Conservation (phyloP, 257 asterid species). For the Primulina eburnea region DNA sequence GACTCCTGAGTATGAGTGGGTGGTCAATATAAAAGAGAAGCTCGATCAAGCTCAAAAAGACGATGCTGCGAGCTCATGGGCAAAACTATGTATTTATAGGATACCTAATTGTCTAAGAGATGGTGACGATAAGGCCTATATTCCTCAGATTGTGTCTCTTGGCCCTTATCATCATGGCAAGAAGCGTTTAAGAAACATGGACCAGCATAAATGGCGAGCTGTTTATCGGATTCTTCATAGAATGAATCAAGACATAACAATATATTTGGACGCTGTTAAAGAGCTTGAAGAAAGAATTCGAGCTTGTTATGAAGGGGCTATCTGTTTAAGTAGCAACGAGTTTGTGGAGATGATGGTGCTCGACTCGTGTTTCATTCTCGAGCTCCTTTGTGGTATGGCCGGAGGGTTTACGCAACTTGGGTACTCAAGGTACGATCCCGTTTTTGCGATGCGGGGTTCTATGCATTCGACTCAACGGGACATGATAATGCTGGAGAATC, state of each 20-base stretch:
- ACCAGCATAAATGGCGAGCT: slow-evolving; percentile 81
- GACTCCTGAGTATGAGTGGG: slow-evolving; percentile 59
- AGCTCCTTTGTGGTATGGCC: slow-evolving; percentile 68
- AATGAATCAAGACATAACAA: slow-evolving; percentile 43
- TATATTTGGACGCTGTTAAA: slow-evolving; percentile 48
- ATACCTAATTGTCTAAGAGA: slow-evolving; percentile 64
- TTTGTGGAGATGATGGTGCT: slow-evolving; percentile 82
- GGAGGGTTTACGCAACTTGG: slow-evolving; percentile 60
- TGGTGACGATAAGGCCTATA: slow-evolving; percentile 66
- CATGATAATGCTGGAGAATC: slow-evolving; percentile 95
- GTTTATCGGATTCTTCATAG: slow-evolving; percentile 53
- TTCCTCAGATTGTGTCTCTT: slow-evolving; percentile 68
- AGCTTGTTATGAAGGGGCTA: slow-evolving; percentile 64
- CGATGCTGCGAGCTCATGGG: slow-evolving; percentile 60
- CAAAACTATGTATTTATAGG: slow-evolving; percentile 58
- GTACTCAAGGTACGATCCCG: slow-evolving; percentile 69
- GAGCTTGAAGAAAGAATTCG: slow-evolving; percentile 62
- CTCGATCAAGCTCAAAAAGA: slow-evolving; percentile 62
- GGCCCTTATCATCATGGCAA: slow-evolving; percentile 81
- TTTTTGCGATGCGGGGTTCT: slow-evolving; percentile 75
- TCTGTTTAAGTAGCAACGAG: slow-evolving; percentile 57
- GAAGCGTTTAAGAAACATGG: slow-evolving; percentile 60
- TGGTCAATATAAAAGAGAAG: slow-evolving; percentile 56
- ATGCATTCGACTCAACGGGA: slow-evolving; percentile 87
- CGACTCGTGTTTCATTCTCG: slow-evolving; percentile 69